Evolutionary conservation across 495 filamentous ascomycete genomes (phyloP), one percentile per base, ranked within the genome.

Genomic region (Lindgomyces ingoldianus): DNA sequence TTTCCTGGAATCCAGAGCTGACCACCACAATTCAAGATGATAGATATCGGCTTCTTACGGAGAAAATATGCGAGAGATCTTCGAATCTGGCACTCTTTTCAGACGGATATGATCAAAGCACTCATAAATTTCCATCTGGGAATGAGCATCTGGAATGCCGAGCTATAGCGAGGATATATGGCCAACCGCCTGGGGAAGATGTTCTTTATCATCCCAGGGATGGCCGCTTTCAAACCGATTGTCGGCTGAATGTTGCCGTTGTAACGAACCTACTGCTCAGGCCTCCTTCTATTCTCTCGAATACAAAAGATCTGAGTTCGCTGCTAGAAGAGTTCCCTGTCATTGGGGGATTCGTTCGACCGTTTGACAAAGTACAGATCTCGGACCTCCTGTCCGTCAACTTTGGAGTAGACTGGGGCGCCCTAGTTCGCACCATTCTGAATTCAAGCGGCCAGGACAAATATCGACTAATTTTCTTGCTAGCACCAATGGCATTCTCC

Each of bases 1-100:
- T 75, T 9, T 2, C 9, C 4, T 75, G 74, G 73, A 39, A 70
- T 33, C 0, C 57, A 9, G 9, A 75, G 0, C 57, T 87, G 6
- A 81, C 82, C 0, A 64, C 71, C 0, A 76, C 74, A 0, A 81
- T 84, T 2, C 86, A 89, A 57, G 76, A 84, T 67, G 84, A 87
- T n/a, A 70, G 65, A 0, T 84, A 77, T 42, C 39, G 69, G 8
- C 21, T 58, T 2, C 2, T 81, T 0, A 73, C 84, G 26, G 66
- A 80, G 33, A 49, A 60, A 0, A 84, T 88, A 11, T 44, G 77
- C 0, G 27, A 60, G 0, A 78, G 76, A 36, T 83, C 77, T 0
- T 69, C 74, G 11, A 48, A 70, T 0, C 51, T 82, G 24, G 50
- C 60, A 0, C 30, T 68, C 1, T 79, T 85, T 25, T 2, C 39